Base-by-base conservation (phyloP, 768 basidiomycete species). In the Cystoderma amianthinum region DNA sequence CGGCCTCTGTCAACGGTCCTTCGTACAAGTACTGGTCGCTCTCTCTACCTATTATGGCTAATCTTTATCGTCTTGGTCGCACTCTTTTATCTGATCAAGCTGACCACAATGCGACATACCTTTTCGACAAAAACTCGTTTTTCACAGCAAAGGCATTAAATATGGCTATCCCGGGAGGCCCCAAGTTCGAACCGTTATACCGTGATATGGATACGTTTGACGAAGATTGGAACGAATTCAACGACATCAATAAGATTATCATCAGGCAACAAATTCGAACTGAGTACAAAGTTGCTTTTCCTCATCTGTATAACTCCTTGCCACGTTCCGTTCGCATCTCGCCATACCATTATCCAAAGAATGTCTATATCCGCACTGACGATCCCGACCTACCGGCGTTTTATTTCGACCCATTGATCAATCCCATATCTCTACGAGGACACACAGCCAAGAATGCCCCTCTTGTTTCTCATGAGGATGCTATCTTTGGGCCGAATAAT, bases 211-310 rank as follows among this genome's bases (percentile, higher is more conserved):
- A 98, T 55, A 73, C 85, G 10, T 97, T 91, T 51, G 96, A 99
- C 56, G 96, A 98, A 58, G 96, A 99, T 57, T 96, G 93, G 93
- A 96, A 96, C 61, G 93, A 96, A 60, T 99, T 99, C 56, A 99
- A 99, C 59, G 96, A 99, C 57, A 96, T 98, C 64, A 94, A 96
- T 68, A 99, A 99, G 63, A 87, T 99, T 55, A 95, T 99, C 61
- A 98, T 99, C 51, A 93, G 96, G 16, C 93, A 98, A 57, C 91
- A 96, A 61, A 95, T 98, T 48, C 80, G 96, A 35, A 97, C 95
- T 2, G 96, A 99, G 65, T 97, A 99, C 76, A 97, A 95, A 61
- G 93, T 99, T 39, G 95, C 94, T 2, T 98, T 97, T 74, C 95
- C 96, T 22, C 95, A 99, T 56, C 75, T 99, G 1, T 99, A 99